phyloP scores from a whole-genome alignment of 2,329 filamentous ascomycete genomes.

The Waltergamsia citrina region DNA sequence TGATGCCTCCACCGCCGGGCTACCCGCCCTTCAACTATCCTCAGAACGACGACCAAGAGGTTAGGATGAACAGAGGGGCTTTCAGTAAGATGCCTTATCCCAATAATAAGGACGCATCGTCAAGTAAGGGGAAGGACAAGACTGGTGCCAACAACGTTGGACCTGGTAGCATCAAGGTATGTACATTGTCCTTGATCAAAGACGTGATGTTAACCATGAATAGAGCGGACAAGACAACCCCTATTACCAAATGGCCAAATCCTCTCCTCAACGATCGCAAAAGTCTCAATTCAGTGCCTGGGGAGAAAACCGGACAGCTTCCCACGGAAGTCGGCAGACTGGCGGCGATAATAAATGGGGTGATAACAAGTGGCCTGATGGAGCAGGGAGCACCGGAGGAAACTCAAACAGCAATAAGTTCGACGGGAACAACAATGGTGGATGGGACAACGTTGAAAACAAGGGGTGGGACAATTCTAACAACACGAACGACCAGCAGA shows the following conservation, averaged over 20 bases:
- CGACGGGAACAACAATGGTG: not conserved
- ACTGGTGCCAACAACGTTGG: conserved; percentile 19
- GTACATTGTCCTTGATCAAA: not conserved
- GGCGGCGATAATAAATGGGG: too few relatives aligned
- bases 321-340: too few relatives aligned
- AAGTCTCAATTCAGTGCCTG: not conserved
- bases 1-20: conserved; percentile 11
- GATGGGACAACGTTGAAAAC: not conserved
- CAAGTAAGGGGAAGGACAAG: conserved; percentile 12
- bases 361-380: too few relatives aligned
- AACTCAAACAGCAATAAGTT: not conserved
- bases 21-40: conserved; percentile 4
- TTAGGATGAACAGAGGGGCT: conserved; percentile 1
- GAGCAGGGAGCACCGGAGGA: not conserved
- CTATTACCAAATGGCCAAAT: too few relatives aligned
- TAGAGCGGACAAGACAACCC: conserved; percentile 1
- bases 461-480: not conserved
- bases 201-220: not conserved
- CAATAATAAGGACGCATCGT: conserved; percentile 5
- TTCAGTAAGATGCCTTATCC: not conserved
- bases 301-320: not conserved
- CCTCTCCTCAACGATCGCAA: too few relatives aligned
- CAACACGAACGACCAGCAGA: not conserved
- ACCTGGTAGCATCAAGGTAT: conserved; percentile 11
- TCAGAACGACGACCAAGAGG: not conserved